Evolutionary conservation across 345 rosid species (phyloP).

Genomic region (Murraya koenigii): DNA sequence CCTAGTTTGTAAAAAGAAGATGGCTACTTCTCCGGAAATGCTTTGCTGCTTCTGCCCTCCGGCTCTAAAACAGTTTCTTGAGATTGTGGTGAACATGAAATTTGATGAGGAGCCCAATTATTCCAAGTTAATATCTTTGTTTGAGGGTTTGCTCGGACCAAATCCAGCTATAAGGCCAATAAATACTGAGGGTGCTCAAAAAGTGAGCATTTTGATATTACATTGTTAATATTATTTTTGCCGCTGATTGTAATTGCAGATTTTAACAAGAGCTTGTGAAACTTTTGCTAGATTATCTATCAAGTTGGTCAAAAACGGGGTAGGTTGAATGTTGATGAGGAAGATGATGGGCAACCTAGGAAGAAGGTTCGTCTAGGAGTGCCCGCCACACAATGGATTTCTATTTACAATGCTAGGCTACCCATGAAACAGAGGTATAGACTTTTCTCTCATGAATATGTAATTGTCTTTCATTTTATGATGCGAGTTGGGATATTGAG

Average conservation of each 20-base stretch:
- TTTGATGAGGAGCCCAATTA: constrained; percentile 96
- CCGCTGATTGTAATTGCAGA: background rate
- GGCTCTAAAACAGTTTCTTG: constrained; percentile 81
- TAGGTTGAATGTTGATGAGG: constrained; percentile 73
- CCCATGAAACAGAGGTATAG: constrained; percentile 97
- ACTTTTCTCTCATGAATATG: background rate
- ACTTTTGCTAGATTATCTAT: constrained; percentile 50
- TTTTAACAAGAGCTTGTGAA: constrained; percentile 15
- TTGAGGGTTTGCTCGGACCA: constrained; percentile 70
- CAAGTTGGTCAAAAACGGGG: constrained; percentile 98
- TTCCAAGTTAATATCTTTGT: constrained; percentile 80
- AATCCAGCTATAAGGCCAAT: constrained; percentile 83
- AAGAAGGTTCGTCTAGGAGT: constrained; percentile 92
- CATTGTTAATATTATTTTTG: background rate
- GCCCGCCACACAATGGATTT: constrained; percentile 98
- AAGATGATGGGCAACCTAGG: constrained; percentile 85
- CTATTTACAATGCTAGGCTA: constrained; percentile 84
- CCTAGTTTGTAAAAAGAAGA: constrained; percentile 96
- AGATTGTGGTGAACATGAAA: constrained; percentile 90
- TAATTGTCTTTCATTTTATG: background rate
- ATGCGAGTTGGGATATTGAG: background rate
- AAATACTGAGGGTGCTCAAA: constrained; percentile 95
- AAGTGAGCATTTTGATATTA: constrained; percentile 41
- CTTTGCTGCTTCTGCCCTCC: constrained; percentile 93
- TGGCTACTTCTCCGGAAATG: constrained; percentile 84